phyloP scores from a whole-genome alignment of 345 rosid species.

The Mangifera indica region DNA sequence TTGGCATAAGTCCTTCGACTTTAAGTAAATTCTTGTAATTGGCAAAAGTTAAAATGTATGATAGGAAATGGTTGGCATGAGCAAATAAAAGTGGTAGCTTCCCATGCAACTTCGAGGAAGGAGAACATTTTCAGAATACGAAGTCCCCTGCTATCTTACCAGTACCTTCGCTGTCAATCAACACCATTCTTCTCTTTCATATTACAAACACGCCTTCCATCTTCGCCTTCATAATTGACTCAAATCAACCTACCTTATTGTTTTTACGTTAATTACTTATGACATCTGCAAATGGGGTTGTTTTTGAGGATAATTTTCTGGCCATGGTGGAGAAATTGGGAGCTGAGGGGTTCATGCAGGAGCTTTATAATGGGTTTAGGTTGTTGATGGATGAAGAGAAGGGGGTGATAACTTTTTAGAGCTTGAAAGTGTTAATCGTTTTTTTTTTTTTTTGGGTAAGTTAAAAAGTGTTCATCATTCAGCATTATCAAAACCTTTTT shows the following conservation, averaged over 20 bases:
- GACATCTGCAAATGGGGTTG: slow-evolving; percentile 30
- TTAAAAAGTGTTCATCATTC: too few species aligned
- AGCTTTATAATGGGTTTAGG: slow-evolving; percentile 53
- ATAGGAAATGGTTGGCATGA: slow-evolving; percentile 17
- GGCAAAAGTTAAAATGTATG: neutral
- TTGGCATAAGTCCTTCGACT: too few species aligned
- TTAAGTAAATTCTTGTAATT: too few species aligned
- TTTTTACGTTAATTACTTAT: neutral
- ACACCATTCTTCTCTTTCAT: slow-evolving; percentile 8
- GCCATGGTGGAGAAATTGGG: slow-evolving; percentile 64
- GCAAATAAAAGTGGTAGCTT: slow-evolving; percentile 21
- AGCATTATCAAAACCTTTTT: too few species aligned
- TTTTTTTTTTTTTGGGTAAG: too few species aligned
- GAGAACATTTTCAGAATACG: slow-evolving; percentile 6
- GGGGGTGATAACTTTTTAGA: slow-evolving; percentile 48
- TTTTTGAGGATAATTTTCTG: slow-evolving; percentile 56
- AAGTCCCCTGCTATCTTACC: slow-evolving; percentile 10
- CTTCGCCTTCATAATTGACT: neutral
- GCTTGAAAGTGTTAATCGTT: too few species aligned
- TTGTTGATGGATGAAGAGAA: slow-evolving; percentile 49
- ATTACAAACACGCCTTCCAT: slow-evolving; percentile 16
- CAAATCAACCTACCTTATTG: neutral
- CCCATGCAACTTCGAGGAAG: slow-evolving; percentile 56
- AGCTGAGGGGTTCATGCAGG: slow-evolving; percentile 64
- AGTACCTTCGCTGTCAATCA: slow-evolving; percentile 35